Base-by-base conservation (phyloP, 2,329 filamentous ascomycete species). In the Lachnellula cervina region DNA sequence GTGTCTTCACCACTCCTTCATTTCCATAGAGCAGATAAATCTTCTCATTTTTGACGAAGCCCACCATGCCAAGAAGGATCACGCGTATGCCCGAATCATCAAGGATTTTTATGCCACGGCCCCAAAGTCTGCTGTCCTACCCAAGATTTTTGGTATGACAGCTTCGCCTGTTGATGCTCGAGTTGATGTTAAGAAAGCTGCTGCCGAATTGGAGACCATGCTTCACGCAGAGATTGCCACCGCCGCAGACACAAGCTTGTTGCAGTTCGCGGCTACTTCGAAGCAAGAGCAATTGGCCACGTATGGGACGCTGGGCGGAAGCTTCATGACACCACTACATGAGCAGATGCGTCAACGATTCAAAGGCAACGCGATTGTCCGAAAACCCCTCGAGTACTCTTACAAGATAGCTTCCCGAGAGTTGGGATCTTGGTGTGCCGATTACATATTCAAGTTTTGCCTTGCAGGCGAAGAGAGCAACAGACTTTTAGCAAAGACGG, bases 41-140 rank as follows among this genome's bases (percentile, higher is more conserved):
- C 80, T 99, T 1, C 77, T 99, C 38, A 85, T 97, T 57, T 96
- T 99, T 62, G 94, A 99, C 66, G 94, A 99, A 72, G 94, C 92
- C 5, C 94, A 99, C 66, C 94, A 97, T 67, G 85, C 93, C 0
- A 99, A 99, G 73, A 95, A 93, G 70, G 88, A 91, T 51, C 94
- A 99, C 66, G 81, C 90, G 0, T 99, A 96, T 68, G 90, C 93
- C 19, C 81, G 83, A 28, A 94, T 99, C 56, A 89, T 99, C 72
- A 91, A 89, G 64, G 88, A 96, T 56, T 91, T 89, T 63, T 97
- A 97, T 66, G 65, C 78, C 2, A 49, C 58, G 7, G 74, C 78
- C 32, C 63, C 69, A 1, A 72, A 77, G 0, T 60, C 69, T 0
- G 64, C 68, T 0, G 74, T 73, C 48, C 79, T 84, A 4, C 94